Evolutionary conservation across 306 rosid species (phyloP).

Genomic region (Bauhinia variegata): DNA sequence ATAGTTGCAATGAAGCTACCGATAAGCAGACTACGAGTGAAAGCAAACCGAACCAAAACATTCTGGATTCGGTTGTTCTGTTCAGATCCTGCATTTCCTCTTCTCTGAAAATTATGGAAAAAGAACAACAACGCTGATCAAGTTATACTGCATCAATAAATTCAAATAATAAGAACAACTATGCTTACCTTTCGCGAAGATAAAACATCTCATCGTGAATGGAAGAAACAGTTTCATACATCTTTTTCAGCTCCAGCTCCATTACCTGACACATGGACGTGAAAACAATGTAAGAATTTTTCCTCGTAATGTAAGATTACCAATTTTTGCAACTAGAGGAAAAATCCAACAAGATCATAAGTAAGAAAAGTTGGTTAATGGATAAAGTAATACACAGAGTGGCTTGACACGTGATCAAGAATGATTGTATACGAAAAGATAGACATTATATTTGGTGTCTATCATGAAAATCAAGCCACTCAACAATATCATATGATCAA

Average conservation of each 20-base stretch:
- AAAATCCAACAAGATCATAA: not conserved
- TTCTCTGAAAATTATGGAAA: constrained; percentile 83
- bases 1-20: constrained; percentile 78
- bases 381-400: not conserved
- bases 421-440: not conserved
- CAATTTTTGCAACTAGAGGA: constrained; percentile 23
- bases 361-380: constrained; percentile 3
- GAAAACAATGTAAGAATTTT: constrained; percentile 9
- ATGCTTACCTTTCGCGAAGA: constrained; percentile 77
- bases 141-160: not conserved
- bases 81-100: constrained; percentile 95
- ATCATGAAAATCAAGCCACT: constrained; percentile 19
- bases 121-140: not conserved
- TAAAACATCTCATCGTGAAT: constrained; percentile 85
- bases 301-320: constrained; percentile 11
- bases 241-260: constrained; percentile 84
- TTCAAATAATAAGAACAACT: constrained; percentile 2
- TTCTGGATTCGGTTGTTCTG: constrained; percentile 61
- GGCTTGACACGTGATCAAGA: constrained; percentile 23
- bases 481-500: not conserved
- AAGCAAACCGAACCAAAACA: constrained; percentile 82
- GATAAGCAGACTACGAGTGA: constrained; percentile 75
- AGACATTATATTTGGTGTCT: not conserved
- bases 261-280: constrained; percentile 54
- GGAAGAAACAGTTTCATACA: constrained; percentile 64